Evolutionary conservation across 1,284 basidiomycete genomes (phyloP), one percentile per base, ranked within the genome.

Genomic region (Austroboletus sp.): DNA sequence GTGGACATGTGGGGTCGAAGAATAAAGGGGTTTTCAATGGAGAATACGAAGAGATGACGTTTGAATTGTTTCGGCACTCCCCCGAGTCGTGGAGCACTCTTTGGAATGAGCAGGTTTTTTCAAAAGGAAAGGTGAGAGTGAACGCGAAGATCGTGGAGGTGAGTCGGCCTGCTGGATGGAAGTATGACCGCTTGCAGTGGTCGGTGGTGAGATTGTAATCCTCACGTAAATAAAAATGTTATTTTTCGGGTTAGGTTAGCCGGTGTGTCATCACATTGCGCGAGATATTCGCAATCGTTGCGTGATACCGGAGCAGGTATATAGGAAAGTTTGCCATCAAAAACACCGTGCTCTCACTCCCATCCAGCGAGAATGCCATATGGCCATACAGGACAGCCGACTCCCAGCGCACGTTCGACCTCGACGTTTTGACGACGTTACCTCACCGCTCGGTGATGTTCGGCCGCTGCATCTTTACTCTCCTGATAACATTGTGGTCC

Each of bases 21-120:
- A 19, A 55, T 26, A 49, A 57, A 30, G 49, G 47, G 2, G 2
- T 40, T 1, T 6, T 41, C 3, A 17, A 11, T 5, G 0, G 0
- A 7, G 42, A 42, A 5, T 0, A 25, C 0, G 7, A 8, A 6
- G 54, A 46, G 2, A 42, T 1, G 9, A 6, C 0, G 3, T 2
- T 45, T 3, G 29, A 46, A 0, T 31, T 53, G 33, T 66, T 69
- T 49, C 54, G 55, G 30, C 67, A 72, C 29, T 57, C 51, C 2
- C 60, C 58, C 0, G 49, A 60, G 29, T 57, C 52, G 16, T 70
- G 66, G 66, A 23, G 9, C 8, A 45, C 52, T 8, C 15, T 68
- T 30, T 67, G 68, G 66, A 50, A 69, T 21, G 57, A 54, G 2
- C 41, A 52, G 10, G 52, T 61, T 4, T 68, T 70, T 16, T 16